phyloP scores from a whole-genome alignment of 1,139 yeast species.

The Saccharomycopsis crataegensis region DNA sequence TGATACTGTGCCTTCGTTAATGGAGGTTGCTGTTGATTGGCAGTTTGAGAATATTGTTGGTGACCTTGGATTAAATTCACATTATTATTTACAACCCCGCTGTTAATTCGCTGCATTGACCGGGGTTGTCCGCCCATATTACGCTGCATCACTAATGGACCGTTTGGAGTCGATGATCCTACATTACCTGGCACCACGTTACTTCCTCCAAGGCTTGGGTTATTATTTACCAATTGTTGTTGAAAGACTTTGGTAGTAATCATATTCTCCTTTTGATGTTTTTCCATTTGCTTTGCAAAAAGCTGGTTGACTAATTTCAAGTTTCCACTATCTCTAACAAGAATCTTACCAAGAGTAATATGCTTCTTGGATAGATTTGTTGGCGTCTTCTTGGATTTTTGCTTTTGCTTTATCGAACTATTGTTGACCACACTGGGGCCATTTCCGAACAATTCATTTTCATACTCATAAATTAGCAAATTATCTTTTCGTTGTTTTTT shows the following conservation, averaged over 20 bases:
- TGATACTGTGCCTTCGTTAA: constrained; percentile 13
- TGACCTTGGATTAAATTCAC: background rate
- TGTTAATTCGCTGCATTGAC: background rate
- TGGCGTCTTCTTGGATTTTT: background rate
- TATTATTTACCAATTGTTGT: constrained; percentile 1
- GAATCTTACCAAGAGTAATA: constrained; percentile 10
- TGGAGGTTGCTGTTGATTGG: constrained; percentile 7
- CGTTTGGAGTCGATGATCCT: background rate
- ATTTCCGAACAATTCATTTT: constrained; percentile 9
- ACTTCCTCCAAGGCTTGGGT: background rate
- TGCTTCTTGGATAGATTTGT: background rate
- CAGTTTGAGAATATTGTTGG: background rate
- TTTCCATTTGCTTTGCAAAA: background rate
- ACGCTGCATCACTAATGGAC: background rate
- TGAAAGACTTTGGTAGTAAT: background rate
- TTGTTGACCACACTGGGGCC: background rate
- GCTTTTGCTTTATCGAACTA: background rate
- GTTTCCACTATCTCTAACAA: constrained; percentile 13
- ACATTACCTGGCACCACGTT: background rate
- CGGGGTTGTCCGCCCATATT: background rate
- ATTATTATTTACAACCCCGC: background rate
- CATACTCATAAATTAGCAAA: constrained; percentile 15
- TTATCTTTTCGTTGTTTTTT: constrained; percentile 9
- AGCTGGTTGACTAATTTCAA: constrained; percentile 13
- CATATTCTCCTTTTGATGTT: constrained; percentile 4